Conservation (phyloP, 2,329 filamentous ascomycete genomes). For the Arthrobotrys entomopaga region DNA sequence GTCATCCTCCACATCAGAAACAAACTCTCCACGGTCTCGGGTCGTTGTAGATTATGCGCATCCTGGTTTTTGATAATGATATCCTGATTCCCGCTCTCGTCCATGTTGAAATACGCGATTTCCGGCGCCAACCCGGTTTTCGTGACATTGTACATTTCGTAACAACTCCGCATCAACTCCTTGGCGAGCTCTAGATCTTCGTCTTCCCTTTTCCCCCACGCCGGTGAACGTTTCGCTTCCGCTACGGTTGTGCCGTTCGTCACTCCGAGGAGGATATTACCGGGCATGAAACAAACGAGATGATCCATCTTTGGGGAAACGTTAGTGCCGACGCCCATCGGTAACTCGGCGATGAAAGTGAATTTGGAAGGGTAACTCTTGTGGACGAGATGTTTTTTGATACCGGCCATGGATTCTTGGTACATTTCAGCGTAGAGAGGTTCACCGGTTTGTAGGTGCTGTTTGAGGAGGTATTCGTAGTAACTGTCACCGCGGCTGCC, state of each 20-base stretch:
- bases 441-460: constrained; percentile 91
- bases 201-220: constrained; percentile 82
- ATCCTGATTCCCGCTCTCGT: constrained; percentile 71
- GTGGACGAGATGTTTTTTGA: constrained; percentile 90
- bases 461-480: constrained; percentile 98
- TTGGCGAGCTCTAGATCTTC: constrained; percentile 86
- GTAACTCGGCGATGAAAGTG: constrained; percentile 90
- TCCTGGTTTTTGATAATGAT: constrained; percentile 84
- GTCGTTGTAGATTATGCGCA: constrained; percentile 89
- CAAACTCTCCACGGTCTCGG: constrained; percentile 94
- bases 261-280: constrained; percentile 88
- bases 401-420: constrained; percentile 82
- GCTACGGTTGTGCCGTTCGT: constrained; percentile 81
- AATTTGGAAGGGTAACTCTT: constrained; percentile 83
- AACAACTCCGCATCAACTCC: constrained; percentile 96
- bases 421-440: constrained; percentile 92
- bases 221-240: constrained; percentile 76
- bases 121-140: constrained; percentile 91
- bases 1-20: constrained; percentile 99
- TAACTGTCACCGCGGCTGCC: constrained; percentile 97
- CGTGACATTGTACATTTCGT: constrained; percentile 94
- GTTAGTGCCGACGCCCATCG: constrained; percentile 72
- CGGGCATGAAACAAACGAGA: constrained; percentile 95
- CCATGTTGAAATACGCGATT: constrained; percentile 88
- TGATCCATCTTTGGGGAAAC: constrained; percentile 96